Percentiles rank a stretch among this genome's conserved stretches.
These are phyloP conservation scores for Akanthomyces lecanii DNA, from an alignment of 2,329 filamentous ascomycete genomes.

Conservation along the genomic window DNA sequence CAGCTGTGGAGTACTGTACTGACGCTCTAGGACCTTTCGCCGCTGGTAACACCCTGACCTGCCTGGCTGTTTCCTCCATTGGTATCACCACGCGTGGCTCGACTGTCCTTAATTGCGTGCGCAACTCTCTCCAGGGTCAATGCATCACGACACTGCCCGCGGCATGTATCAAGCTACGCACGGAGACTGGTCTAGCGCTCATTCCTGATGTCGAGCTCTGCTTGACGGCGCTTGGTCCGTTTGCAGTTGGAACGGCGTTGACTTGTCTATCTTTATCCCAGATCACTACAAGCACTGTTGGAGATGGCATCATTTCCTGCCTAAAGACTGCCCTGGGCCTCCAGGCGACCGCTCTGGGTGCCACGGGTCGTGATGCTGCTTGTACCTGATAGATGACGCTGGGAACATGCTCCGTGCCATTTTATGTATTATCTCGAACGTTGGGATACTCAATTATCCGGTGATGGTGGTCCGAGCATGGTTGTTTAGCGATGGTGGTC, in stretches of 20 bases:
- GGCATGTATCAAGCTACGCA: background rate
- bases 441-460: no score
- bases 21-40: constrained; percentile 1
- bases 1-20: background rate
- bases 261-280: constrained; percentile 7
- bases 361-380: background rate
- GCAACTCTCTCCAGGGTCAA: background rate
- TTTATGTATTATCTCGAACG: no score
- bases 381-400: background rate
- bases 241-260: constrained; percentile 15
- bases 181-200: background rate
- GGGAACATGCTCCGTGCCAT: background rate
- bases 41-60: background rate
- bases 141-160: constrained; percentile 16
- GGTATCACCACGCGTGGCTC: background rate
- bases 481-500: background rate
- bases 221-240: constrained; percentile 15
- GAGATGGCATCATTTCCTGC: background rate
- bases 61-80: background rate
- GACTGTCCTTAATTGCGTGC: background rate
- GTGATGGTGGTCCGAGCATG: no score
- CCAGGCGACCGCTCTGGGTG: background rate
- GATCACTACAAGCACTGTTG: background rate
- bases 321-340: background rate
- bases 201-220: constrained; percentile 5